Conservation (phyloP, 768 basidiomycete genomes). For the Macrocybe gigantea region DNA sequence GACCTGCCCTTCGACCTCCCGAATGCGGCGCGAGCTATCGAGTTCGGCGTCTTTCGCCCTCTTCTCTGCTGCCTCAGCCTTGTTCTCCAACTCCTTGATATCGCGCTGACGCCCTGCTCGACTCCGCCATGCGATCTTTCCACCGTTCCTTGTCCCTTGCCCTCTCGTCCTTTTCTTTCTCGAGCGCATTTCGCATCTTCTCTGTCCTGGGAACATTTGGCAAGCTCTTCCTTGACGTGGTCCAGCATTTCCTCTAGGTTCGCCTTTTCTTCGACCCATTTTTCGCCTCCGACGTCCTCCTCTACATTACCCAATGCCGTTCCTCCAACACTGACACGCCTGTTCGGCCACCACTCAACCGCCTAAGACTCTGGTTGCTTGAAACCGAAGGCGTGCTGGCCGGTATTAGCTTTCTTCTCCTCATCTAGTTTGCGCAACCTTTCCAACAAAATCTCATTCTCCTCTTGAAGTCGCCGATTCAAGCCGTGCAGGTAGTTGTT, state of each 20-base stretch:
- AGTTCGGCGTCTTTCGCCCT: slow-evolving; percentile 34
- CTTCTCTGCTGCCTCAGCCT: slow-evolving; percentile 46
- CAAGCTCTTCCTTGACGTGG: slow-evolving; percentile 41
- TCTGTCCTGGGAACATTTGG: slow-evolving; percentile 40
- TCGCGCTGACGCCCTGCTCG: slow-evolving; percentile 60
- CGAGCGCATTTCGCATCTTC: slow-evolving; percentile 38
- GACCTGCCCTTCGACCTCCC: slow-evolving; percentile 42
- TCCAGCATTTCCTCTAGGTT: slow-evolving; percentile 48
- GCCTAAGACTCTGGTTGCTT: slow-evolving; percentile 22
- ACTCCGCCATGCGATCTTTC: slow-evolving; percentile 70
- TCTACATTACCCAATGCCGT: slow-evolving; percentile 52
- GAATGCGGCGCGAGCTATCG: slow-evolving; percentile 26
- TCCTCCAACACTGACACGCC: slow-evolving; percentile 49
- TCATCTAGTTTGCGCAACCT: slow-evolving; percentile 52
- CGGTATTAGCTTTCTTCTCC: slow-evolving; percentile 20
- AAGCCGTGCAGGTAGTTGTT: slow-evolving; percentile 84
- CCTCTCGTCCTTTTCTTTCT: slow-evolving; percentile 53
- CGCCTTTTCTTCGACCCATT: slow-evolving; percentile 68
- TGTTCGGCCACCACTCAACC: slow-evolving; percentile 32
- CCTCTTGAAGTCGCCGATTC: slow-evolving; percentile 78
- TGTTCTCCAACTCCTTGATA: slow-evolving; percentile 63
- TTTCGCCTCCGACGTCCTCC: slow-evolving; percentile 59
- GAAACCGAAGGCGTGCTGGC: slow-evolving; percentile 18
- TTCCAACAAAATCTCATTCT: slow-evolving; percentile 65
- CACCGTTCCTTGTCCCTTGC: slow-evolving; percentile 63